phyloP scores from a whole-genome alignment of 768 basidiomycete genomes.

The Pleurotus ostreatus region DNA sequence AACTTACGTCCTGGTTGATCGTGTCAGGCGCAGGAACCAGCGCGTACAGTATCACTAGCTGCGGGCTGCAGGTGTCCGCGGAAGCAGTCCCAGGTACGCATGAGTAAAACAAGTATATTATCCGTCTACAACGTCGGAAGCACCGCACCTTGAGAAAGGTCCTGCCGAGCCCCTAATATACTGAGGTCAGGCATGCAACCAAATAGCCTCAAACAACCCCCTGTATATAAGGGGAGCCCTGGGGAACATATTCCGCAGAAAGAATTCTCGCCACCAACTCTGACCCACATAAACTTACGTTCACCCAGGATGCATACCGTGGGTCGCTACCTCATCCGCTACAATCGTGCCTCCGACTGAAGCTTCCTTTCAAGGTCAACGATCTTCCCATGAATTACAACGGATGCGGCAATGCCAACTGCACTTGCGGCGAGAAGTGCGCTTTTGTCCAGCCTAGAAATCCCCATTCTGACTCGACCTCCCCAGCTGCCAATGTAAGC shows the following conservation, averaged over 20 bases:
- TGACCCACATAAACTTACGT: slow-evolving; percentile 6
- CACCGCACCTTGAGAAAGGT: not conserved
- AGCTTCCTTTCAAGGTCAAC: slow-evolving; percentile 21
- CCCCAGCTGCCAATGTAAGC: slow-evolving; percentile 54
- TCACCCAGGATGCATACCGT: slow-evolving; percentile 36
- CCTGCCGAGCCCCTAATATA: not conserved
- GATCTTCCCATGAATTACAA: slow-evolving; percentile 36
- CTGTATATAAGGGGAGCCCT: slow-evolving; percentile 14
- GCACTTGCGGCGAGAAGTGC: slow-evolving; percentile 51
- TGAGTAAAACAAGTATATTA: too few species aligned
- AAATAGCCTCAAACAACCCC: slow-evolving; percentile 15
- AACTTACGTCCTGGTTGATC: slow-evolving; percentile 10
- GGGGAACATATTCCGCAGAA: slow-evolving; percentile 9
- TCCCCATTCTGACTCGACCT: not conserved
- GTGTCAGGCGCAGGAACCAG: not conserved
- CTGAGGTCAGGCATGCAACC: not conserved
- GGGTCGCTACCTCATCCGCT: slow-evolving; percentile 13
- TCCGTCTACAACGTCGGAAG: not conserved
- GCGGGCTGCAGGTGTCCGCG: too few species aligned
- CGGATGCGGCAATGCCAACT: slow-evolving; percentile 42
- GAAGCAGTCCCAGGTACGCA: too few species aligned
- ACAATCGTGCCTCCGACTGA: slow-evolving; percentile 6
- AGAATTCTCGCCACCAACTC: slow-evolving; percentile 11
- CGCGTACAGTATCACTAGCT: too few species aligned
- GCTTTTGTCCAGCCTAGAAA: slow-evolving; percentile 10